Percentiles rank a stretch among this genome's conserved stretches.
phyloP scores from a whole-genome alignment of 192 early-diverging fungal genomes.

The Mortierella antarctica region DNA sequence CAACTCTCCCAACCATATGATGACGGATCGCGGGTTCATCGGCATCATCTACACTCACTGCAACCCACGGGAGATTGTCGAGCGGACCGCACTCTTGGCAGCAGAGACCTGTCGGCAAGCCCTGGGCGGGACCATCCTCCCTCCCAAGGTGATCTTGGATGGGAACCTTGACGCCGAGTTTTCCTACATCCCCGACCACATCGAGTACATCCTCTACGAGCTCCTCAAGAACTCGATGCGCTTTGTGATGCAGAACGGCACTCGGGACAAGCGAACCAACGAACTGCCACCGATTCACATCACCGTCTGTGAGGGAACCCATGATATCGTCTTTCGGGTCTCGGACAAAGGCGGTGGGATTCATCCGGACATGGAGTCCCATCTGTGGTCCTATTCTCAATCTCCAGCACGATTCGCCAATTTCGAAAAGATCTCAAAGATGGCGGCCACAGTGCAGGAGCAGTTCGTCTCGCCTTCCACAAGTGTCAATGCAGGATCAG shows the following conservation, averaged over 20 bases:
- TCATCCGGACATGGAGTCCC: slow-evolving; percentile 62
- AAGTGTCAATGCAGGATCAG: slow-evolving; percentile 22
- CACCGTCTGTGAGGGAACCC: slow-evolving; percentile 82
- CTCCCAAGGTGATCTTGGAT: slow-evolving; percentile 83
- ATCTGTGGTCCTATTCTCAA: slow-evolving; percentile 87
- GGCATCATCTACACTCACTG: slow-evolving; percentile 81
- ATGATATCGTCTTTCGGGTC: slow-evolving; percentile 86
- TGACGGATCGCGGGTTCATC: slow-evolving; percentile 64
- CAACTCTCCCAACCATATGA: slow-evolving; percentile 55
- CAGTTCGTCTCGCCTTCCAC: slow-evolving; percentile 37
- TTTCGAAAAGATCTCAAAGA: slow-evolving; percentile 78
- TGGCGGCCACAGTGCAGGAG: slow-evolving; percentile 84
- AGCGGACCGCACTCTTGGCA: slow-evolving; percentile 50
- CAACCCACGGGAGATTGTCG: slow-evolving; percentile 61
- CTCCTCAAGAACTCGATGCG: slow-evolving; percentile 88
- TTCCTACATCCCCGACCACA: slow-evolving; percentile 94
- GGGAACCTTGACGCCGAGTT: slow-evolving; percentile 80
- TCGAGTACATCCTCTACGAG: slow-evolving; percentile 95
- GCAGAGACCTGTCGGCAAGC: slow-evolving; percentile 30
- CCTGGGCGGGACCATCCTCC: slow-evolving; percentile 31
- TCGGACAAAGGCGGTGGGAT: slow-evolving; percentile 96
- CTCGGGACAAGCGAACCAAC: slow-evolving; percentile 31
- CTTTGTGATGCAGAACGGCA: slow-evolving; percentile 70
- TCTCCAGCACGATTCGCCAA: slow-evolving; percentile 69
- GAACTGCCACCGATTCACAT: slow-evolving; percentile 84